Evolutionary conservation across 108 stramenopile genomes (phyloP), one percentile per base, ranked within the genome.

Genomic region (Nitzschia inconspicua): DNA sequence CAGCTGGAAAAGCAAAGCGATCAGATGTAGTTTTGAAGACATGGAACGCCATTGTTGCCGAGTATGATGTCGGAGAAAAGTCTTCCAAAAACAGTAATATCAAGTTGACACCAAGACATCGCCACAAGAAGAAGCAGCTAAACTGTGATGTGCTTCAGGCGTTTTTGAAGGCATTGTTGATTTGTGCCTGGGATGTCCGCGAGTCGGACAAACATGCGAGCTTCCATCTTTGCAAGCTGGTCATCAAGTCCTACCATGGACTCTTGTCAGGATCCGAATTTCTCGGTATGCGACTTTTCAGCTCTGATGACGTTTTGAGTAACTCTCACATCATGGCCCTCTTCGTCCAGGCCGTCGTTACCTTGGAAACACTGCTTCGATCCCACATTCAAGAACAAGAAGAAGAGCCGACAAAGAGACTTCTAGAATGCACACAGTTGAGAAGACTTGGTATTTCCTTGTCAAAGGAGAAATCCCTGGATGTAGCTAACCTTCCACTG

Each of bases 11-110:
- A 19, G 77, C 80, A 16, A 59, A 72, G 20, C 66, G 73, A 8
- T 72, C 76, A 36, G 84, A 83, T 63, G 6, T 82, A 30, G 86
- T 79, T 0, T 65, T 86, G 28, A 26, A 24, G 1, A 57, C 80
- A 1, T 94, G 87, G 89, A 57, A 75, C n/a, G 34, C 27, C 8
- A 83, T 77, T 27, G 43, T 86, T 27, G 51, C 43, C 37, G 72
- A 68, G 44, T 8, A 32, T 2, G 34, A 39, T 37, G 35, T 1
- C 23, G 18, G 16, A 24, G 28, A 30, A 13, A 30, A 13, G 2
- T n/a, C 25, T 30, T 10, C 2, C 2, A 13, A 0, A 0, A 0
- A 0, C 29, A 30, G 18, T 13, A 29, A 27, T 26, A 6, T 18
- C 5, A 48, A 48, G 47, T 18, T 26, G 4, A 14, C 14, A 26